A percentile compares a stretch with the other conserved stretches of the same genome.
These are phyloP conservation scores for Diddensiella santjacobensis DNA, from an alignment of 805 yeast species.

Conservation along the genomic window DNA sequence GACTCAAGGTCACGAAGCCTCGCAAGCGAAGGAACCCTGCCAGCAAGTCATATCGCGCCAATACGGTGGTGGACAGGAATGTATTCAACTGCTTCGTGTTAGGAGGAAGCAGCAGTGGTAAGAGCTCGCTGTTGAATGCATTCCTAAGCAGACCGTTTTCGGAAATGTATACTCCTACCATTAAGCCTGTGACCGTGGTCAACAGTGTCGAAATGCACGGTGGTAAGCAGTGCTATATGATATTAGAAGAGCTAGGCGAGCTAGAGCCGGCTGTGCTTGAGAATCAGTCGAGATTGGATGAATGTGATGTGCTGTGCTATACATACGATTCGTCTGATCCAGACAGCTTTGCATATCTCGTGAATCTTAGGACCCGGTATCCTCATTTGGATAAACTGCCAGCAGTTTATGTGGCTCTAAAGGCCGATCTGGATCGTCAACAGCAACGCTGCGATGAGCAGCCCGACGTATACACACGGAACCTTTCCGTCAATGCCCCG, in stretches of 20 bases:
- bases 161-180: constrained; percentile 73
- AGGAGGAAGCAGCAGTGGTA: constrained; percentile 86
- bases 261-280: constrained; percentile 77
- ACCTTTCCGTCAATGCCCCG: constrained; percentile 68
- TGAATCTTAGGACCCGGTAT: constrained; percentile 61
- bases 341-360: constrained; percentile 80
- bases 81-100: constrained; percentile 86
- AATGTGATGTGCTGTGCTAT: constrained; percentile 88
- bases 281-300: constrained; percentile 62
- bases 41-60: constrained; percentile 62
- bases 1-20: constrained; percentile 78
- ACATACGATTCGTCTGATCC: constrained; percentile 96
- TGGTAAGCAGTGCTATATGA: constrained; percentile 91
- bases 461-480: constrained; percentile 81
- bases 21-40: constrained; percentile 64
- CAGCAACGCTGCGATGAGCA: constrained; percentile 83
- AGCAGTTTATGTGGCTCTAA: constrained; percentile 80
- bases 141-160: constrained; percentile 73
- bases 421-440: constrained; percentile 93
- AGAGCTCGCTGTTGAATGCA: constrained; percentile 76
- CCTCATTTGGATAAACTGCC: constrained; percentile 66
- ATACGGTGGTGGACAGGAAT: constrained; percentile 69
- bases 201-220: constrained; percentile 92
- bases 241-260: constrained; percentile 86
- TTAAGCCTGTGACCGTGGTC: constrained; percentile 75